Conservation (phyloP, 2,329 filamentous ascomycete species). For the Torrubiella hemipterigena region DNA sequence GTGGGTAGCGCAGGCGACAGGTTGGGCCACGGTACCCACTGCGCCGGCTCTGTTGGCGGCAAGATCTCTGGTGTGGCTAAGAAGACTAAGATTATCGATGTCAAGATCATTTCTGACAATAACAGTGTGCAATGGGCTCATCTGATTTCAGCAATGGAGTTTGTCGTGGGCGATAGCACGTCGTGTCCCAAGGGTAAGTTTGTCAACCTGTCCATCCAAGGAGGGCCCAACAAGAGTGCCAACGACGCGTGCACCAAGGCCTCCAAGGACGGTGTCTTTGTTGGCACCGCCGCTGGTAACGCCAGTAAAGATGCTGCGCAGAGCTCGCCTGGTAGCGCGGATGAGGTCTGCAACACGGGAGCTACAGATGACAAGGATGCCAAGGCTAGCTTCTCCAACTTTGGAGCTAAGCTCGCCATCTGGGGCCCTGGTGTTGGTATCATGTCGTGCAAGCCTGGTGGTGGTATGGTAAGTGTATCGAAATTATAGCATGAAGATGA, state of each 20-base stretch:
- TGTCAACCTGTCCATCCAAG: constrained; percentile 21
- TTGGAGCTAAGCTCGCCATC: constrained; percentile 34
- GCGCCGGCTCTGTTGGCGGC: constrained; percentile 7
- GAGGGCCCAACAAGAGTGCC: constrained; percentile 46
- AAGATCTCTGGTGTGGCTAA: constrained; percentile 29
- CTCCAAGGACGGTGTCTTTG: constrained; percentile 31
- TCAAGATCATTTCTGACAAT: constrained; percentile 30
- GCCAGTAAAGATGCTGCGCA: constrained; percentile 16
- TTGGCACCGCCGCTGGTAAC: constrained; percentile 45
- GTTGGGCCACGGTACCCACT: constrained; percentile 5
- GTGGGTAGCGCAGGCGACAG: constrained; percentile 15
- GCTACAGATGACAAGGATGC: constrained; percentile 25
- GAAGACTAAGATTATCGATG: constrained; percentile 27
- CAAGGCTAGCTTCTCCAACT: constrained; percentile 36
- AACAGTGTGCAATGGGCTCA: no score
- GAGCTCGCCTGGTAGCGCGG: constrained; percentile 19
- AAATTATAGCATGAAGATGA: constrained; percentile 34
- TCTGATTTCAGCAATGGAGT: constrained; percentile 17
- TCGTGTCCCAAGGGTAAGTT: constrained; percentile 34
- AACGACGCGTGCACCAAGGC: constrained; percentile 33
- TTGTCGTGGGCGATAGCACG: constrained; percentile 22
- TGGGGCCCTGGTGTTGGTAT: constrained; percentile 36
- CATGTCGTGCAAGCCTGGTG: constrained; percentile 34
- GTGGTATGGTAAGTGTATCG: no score
- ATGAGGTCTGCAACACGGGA: constrained; percentile 19